phyloP scores from a whole-genome alignment of 2,329 filamentous ascomycete genomes.

The Aspergillus vadensis region DNA sequence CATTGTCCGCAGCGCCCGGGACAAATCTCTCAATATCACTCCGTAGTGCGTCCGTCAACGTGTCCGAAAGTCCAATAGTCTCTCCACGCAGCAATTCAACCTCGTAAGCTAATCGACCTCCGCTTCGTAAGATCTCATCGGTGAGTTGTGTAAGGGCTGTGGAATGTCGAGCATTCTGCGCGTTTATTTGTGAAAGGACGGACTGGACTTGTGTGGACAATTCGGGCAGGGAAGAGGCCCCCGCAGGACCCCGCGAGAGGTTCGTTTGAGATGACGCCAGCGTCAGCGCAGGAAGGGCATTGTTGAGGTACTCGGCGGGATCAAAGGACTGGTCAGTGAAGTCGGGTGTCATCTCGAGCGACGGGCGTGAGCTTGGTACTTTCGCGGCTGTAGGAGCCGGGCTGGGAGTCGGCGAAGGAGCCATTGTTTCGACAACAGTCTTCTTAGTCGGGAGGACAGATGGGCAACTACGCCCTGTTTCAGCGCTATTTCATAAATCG shows the following conservation, averaged over 20 bases:
- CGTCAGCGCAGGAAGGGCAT: slow-evolving; percentile 69
- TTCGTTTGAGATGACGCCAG: slow-evolving; percentile 45
- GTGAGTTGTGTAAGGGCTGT: slow-evolving; percentile 83
- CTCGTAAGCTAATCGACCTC: slow-evolving; percentile 86
- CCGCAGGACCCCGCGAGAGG: slow-evolving; percentile 35
- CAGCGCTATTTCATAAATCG: slow-evolving; percentile 14
- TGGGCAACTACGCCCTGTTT: slow-evolving; percentile 2
- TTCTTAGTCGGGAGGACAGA: slow-evolving; percentile 1
- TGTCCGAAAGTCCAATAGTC: slow-evolving; percentile 76
- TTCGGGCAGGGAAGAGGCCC: slow-evolving; percentile 67
- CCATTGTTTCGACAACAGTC: slow-evolving; percentile 11
- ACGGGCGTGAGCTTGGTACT: slow-evolving; percentile 38
- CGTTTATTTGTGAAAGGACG: slow-evolving; percentile 83
- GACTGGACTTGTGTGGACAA: slow-evolving; percentile 79
- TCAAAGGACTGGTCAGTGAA: slow-evolving; percentile 80
- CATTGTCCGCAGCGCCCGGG: slow-evolving; percentile 47
- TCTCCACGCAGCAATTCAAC: slow-evolving; percentile 92
- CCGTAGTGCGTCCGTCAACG: slow-evolving; percentile 70
- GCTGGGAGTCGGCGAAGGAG: slow-evolving; percentile 24
- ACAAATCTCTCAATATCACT: slow-evolving; percentile 74
- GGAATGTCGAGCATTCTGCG: slow-evolving; percentile 81
- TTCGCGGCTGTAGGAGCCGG: slow-evolving; percentile 24
- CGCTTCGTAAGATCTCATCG: slow-evolving; percentile 89
- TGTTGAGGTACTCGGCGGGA: slow-evolving; percentile 81
- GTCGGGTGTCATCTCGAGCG: slow-evolving; percentile 59